Evolutionary conservation across 768 basidiomycete genomes (phyloP).

Genomic region (Amanita phalloides): DNA sequence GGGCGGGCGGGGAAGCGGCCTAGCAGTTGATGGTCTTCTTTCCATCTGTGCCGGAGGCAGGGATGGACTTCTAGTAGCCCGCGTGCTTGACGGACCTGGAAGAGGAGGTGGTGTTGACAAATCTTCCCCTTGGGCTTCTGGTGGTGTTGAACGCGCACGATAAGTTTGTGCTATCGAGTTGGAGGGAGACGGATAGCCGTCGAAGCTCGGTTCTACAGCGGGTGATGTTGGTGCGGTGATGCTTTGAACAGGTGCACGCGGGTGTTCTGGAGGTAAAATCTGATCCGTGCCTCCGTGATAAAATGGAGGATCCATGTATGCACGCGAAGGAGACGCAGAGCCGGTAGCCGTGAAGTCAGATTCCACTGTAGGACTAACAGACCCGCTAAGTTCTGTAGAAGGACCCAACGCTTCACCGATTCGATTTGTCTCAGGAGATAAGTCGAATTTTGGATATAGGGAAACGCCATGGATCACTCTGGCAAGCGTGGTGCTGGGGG

Average conservation of each 20-base stretch:
- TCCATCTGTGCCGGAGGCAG: neutral
- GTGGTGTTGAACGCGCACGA: slow-evolving; percentile 15
- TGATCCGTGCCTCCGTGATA: slow-evolving; percentile 21
- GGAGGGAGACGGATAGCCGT: neutral
- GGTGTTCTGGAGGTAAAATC: slow-evolving; percentile 27
- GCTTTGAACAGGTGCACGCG: slow-evolving; percentile 6
- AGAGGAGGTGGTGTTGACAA: neutral
- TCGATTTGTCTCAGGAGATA: slow-evolving; percentile 18
- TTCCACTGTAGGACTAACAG: slow-evolving; percentile 36
- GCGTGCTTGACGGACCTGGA: neutral
- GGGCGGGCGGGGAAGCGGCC: slow-evolving; percentile 2
- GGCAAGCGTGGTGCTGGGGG: slow-evolving; percentile 25
- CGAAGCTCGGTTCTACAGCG: neutral
- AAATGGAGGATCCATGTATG: slow-evolving; percentile 30
- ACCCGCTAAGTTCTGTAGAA: slow-evolving; percentile 12
- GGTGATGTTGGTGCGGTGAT: neutral
- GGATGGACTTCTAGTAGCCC: neutral
- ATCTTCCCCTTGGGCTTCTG: slow-evolving; percentile 7
- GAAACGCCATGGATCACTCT: slow-evolving; percentile 31
- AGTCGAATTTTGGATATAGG: slow-evolving; percentile 25
- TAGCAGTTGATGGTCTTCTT: neutral
- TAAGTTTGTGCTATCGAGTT: neutral
- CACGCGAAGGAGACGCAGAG: slow-evolving; percentile 33
- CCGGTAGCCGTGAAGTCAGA: slow-evolving; percentile 31
- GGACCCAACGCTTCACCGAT: slow-evolving; percentile 21